phyloP scores from a whole-genome alignment of 2,329 filamentous ascomycete genomes.

The Volutella citrinella region DNA sequence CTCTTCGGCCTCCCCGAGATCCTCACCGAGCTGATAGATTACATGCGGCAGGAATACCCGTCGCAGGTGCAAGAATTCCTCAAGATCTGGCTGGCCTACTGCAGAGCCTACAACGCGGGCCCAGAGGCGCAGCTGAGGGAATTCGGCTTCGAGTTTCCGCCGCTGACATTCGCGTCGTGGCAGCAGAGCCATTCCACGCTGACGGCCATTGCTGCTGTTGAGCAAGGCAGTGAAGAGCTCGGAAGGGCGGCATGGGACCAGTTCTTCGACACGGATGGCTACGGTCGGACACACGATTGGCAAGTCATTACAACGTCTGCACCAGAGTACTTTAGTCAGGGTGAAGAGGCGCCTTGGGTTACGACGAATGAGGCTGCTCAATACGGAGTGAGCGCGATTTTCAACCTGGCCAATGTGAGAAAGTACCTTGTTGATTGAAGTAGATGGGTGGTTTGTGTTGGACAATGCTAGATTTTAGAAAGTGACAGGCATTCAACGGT shows the following conservation, averaged over 20 bases:
- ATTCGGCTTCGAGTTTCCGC: conserved; percentile 16
- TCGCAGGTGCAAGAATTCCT: conserved; percentile 5
- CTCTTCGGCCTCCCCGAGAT: conserved; percentile 16
- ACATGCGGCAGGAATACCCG: conserved; percentile 10
- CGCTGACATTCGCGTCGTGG: conserved; percentile 9
- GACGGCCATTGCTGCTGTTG: conserved; percentile 14
- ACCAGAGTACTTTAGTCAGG: conserved; percentile 11
- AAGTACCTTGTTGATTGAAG: too few relatives aligned
- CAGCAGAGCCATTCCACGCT: conserved; percentile 15
- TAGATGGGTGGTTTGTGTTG: too few relatives aligned
- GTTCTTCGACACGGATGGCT: conserved; percentile 15
- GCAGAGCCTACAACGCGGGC: conserved; percentile 14
- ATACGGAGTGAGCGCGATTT: conserved; percentile 13
- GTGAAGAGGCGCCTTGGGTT: conserved; percentile 12
- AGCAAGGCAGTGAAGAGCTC: conserved; percentile 8
- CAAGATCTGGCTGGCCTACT: conserved; percentile 13
- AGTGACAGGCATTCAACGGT: too few relatives aligned
- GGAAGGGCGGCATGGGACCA: conserved; percentile 12
- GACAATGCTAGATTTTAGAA: too few relatives aligned
- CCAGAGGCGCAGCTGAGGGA: conserved; percentile 9
- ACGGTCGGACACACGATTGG: conserved; percentile 8
- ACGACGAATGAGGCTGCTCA: conserved; percentile 14
- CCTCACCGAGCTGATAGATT: conserved; percentile 12
- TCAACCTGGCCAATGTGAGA: conserved; percentile 14
- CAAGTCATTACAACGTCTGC: conserved; percentile 1